phyloP scores from a whole-genome alignment of 1,284 basidiomycete genomes.

The Thelephora terrestris region DNA sequence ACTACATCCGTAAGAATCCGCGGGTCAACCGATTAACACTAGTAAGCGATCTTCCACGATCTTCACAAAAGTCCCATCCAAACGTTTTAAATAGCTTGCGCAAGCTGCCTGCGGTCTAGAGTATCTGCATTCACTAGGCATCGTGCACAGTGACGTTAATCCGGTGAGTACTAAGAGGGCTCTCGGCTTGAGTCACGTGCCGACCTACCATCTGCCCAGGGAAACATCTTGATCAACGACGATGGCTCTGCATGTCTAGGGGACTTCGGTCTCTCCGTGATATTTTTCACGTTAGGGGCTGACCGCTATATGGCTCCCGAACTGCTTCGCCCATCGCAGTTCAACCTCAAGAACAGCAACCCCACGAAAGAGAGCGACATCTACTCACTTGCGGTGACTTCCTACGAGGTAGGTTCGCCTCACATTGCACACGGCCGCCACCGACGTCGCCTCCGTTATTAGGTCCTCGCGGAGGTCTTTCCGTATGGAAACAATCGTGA shows the following conservation, averaged over 20 bases:
- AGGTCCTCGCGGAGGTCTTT: neutral
- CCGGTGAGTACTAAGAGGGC: neutral
- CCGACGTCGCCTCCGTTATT: too few species aligned
- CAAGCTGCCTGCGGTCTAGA: neutral
- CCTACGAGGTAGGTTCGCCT: neutral
- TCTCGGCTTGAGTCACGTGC: neutral
- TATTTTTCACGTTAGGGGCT: conserved; percentile 4
- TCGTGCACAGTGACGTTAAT: neutral
- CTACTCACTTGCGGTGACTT: conserved; percentile 1
- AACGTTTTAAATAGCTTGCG: neutral
- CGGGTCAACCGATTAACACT: neutral
- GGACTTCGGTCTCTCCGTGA: conserved; percentile 11
- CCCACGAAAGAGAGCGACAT: conserved; percentile 7
- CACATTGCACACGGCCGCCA: neutral
- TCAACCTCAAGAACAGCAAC: neutral
- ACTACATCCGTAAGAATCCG: neutral
- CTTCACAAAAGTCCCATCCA: neutral
- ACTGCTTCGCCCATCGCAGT: conserved; percentile 3
- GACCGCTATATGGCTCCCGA: conserved; percentile 13
- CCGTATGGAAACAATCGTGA: neutral
- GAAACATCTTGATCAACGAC: conserved; percentile 9
- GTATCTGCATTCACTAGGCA: neutral
- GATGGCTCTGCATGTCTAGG: conserved; percentile 4
- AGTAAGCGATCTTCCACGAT: neutral
- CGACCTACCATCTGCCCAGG: neutral